Evolutionary conservation across 2,329 filamentous ascomycete species (phyloP), one percentile per base, ranked within the genome.

Genomic region (Chrysosphaeria jannelii): DNA sequence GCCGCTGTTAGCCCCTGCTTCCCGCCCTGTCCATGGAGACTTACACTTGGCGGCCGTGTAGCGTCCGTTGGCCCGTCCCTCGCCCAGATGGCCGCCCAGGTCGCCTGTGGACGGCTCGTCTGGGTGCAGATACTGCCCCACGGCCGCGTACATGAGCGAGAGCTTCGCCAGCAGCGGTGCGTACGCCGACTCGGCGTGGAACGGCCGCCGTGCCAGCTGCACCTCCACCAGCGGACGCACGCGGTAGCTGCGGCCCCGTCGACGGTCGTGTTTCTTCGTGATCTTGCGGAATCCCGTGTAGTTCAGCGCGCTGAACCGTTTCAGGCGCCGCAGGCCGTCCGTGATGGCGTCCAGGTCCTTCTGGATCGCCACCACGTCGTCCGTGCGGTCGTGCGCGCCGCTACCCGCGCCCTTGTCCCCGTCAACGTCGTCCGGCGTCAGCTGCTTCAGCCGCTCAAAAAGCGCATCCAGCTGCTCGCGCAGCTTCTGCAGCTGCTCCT

Each of bases 201-300:
- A 89, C 8, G 81, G 78, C 29, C 79, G 56, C 32, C 76, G 64
- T n/a, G 74, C 64, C 36, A 97, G 48, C 36, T 74, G 71, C 36
- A 90, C 69, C 47, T 90, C 74, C 46, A 93, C 66, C 50, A 93
- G 66, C 14, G 85, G 79, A 13, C 76, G 65, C 34, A 93, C 71
- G 41, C 69, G 75, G 51, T 93, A 93, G 25, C 65, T 58, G 33
- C 65, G 57, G 26, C 79, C 79, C 33, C 81, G 61, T 48, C 81
- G 88, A 33, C 85, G 72, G 46, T 97, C 85, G 46, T 97, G 85
- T 50, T 97, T 97, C 63, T 97, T 97, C 27, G 78, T 78, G 22
- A 89, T 89, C 54, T 97, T 97, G 39, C 91, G 58, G 46, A 93
- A 90, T 22, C 78, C 85, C 5, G 85, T 90, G 45, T 91, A 97